A percentile compares a stretch with the other conserved stretches of the same genome.
These are phyloP conservation scores for Eudorina sp. DNA, from an alignment of 139 green algal species.

Conservation along the genomic window DNA sequence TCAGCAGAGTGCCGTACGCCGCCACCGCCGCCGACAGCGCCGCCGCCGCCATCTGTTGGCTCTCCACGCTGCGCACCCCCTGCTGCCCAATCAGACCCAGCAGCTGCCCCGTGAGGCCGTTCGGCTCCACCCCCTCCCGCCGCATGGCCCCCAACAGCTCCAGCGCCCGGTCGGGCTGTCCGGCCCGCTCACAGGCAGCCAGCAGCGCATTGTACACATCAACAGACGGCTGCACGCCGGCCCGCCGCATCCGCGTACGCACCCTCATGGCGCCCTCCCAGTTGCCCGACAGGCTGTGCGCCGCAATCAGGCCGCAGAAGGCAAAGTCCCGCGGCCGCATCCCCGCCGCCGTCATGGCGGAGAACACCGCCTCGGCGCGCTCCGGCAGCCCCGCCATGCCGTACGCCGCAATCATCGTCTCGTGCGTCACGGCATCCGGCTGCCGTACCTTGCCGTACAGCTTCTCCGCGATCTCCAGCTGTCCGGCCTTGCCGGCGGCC, in stretches of 20 bases:
- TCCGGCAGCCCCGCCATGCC: conserved; percentile 74
- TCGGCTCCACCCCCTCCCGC: conserved; percentile 67
- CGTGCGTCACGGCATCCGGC: conserved; percentile 79
- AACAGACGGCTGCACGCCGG: conserved; percentile 57
- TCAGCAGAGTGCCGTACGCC: conserved; percentile 83
- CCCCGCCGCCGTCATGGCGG: conserved; percentile 43
- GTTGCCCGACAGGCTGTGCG: conserved; percentile 78
- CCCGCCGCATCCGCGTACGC: conserved; percentile 58
- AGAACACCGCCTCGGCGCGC: conserved; percentile 71
- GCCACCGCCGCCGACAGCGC: conserved; percentile 86
- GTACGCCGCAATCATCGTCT: conserved; percentile 87
- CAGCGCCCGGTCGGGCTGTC: conserved; percentile 72
- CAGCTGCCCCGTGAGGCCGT: conserved; percentile 70
- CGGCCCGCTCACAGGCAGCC: conserved; percentile 82
- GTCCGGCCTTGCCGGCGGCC: conserved; percentile 82
- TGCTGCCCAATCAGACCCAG: conserved; percentile 74
- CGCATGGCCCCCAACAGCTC: conserved; percentile 69
- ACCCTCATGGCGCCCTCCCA: conserved; percentile 56
- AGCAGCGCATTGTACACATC: conserved; percentile 92
- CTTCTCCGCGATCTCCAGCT: conserved; percentile 68
- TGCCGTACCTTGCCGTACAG: conserved; percentile 69
- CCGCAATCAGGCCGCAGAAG: conserved; percentile 85
- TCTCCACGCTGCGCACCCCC: conserved; percentile 77
- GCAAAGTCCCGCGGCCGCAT: conserved; percentile 80
- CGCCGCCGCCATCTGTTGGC: conserved; percentile 80